A percentile compares a stretch with the other conserved stretches of the same genome.
Evolutionary conservation across 1,284 basidiomycete genomes (phyloP).

Genomic region (Trichosporon coremiiforme): DNA sequence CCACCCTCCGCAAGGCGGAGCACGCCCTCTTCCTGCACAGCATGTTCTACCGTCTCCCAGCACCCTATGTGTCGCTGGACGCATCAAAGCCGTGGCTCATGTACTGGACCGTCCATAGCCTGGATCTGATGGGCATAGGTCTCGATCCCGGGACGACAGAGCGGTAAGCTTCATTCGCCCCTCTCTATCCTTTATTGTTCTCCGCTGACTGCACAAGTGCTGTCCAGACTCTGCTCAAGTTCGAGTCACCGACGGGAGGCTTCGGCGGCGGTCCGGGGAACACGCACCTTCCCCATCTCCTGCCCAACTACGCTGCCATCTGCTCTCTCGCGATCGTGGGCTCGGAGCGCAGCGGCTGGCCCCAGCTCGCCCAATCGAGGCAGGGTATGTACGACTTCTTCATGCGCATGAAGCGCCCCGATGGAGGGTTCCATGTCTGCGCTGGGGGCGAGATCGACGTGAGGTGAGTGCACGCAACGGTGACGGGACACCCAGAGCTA

Average conservation of each 20-base stretch:
- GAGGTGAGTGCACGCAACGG: conserved; percentile 61
- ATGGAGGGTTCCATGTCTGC: conserved; percentile 92
- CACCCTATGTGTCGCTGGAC: conserved; percentile 76
- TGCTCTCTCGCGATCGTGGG: conserved; percentile 82
- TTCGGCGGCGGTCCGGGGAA: conserved; percentile 84
- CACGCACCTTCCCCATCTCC: conserved; percentile 76
- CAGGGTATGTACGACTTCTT: conserved; percentile 83
- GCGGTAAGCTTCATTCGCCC: conserved; percentile 59
- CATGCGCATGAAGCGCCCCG: conserved; percentile 86
- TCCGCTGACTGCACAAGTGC: conserved; percentile 36
- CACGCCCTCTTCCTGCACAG: conserved; percentile 48
- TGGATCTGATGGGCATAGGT: conserved; percentile 73
- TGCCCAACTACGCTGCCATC: conserved; percentile 88
- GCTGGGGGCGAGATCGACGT: conserved; percentile 90
- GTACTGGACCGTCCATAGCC: conserved; percentile 84
- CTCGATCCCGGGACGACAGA: conserved; percentile 74
- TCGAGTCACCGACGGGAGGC: conserved; percentile 80
- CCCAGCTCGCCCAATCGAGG: conserved; percentile 68
- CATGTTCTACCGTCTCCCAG: conserved; percentile 61
- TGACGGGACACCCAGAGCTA: too few species aligned
- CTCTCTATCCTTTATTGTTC: neutral
- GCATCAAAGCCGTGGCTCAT: conserved; percentile 90
- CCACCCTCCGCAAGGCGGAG: conserved; percentile 38
- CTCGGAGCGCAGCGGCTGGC: conserved; percentile 71
- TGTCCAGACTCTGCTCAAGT: conserved; percentile 66